Conservation (phyloP, 805 yeast genomes). For the Candida bentonensis region DNA sequence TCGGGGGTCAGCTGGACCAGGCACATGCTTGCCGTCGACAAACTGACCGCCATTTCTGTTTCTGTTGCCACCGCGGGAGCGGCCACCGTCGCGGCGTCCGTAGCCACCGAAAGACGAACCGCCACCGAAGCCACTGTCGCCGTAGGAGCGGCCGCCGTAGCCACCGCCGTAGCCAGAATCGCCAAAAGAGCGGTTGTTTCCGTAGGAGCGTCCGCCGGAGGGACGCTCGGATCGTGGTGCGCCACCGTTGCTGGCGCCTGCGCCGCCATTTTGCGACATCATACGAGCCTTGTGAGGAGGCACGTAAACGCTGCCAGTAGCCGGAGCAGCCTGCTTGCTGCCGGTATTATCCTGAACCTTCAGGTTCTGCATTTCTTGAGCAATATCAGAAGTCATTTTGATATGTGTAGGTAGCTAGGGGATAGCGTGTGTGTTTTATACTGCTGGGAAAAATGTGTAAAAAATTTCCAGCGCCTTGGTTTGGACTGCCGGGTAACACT, state of each 20-base stretch:
- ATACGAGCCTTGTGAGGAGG: constrained; percentile 35
- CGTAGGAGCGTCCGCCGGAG: constrained; percentile 11
- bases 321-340: not conserved
- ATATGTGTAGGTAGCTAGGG: not conserved
- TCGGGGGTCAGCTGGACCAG: constrained; percentile 56
- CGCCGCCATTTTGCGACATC: constrained; percentile 5
- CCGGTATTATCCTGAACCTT: constrained; percentile 4
- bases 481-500: no score
- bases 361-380: not conserved
- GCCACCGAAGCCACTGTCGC: constrained; percentile 20
- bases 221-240: constrained; percentile 13
- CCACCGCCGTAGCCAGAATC: constrained; percentile 17
- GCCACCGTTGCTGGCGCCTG: constrained; percentile 17
- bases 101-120: constrained; percentile 20
- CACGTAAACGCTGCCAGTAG: constrained; percentile 24
- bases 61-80: constrained; percentile 22
- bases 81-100: constrained; percentile 18
- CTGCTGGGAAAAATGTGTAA: no score
- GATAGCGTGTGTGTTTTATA: no score
- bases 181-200: constrained; percentile 15
- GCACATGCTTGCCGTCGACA: constrained; percentile 77
- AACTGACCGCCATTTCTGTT: constrained; percentile 60
- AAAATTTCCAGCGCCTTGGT: no score
- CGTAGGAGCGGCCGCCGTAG: constrained; percentile 18
- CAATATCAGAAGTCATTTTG: constrained; percentile 1